Percentiles rank a stretch among this genome's conserved stretches.
Conservation (phyloP, 2,329 filamentous ascomycete genomes). For the Rhinocladiella similis region DNA sequence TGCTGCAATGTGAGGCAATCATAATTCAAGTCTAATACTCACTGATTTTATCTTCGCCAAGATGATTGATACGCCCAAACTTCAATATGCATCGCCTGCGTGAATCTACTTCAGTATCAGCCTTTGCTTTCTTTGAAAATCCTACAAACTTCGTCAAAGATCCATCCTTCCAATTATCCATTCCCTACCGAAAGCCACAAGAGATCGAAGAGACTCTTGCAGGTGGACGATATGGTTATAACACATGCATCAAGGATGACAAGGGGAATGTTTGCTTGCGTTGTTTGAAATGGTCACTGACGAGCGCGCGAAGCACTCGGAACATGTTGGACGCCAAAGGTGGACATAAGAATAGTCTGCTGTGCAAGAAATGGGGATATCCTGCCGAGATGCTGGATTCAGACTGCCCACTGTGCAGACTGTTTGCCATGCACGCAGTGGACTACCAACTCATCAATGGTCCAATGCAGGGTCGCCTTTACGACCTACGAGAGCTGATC, state of each 20-base stretch:
- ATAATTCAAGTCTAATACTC: too few species aligned
- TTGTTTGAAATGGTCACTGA: constrained; percentile 5
- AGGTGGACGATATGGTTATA: background rate
- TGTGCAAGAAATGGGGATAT: constrained; percentile 1
- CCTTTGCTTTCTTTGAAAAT: background rate
- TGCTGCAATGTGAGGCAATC: too few species aligned
- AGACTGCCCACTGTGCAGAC: constrained; percentile 4
- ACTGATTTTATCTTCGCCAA: too few species aligned
- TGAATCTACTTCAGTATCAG: background rate
- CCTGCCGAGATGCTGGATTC: constrained; percentile 2
- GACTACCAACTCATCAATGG: constrained; percentile 7
- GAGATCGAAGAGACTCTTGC: background rate
- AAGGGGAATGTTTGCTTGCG: constrained; percentile 3
- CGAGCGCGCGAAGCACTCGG: background rate
- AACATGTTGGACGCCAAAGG: background rate
- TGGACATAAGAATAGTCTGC: background rate
- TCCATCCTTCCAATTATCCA: background rate
- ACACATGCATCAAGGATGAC: background rate
- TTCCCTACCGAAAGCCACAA: background rate
- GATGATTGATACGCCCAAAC: background rate
- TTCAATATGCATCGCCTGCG: background rate
- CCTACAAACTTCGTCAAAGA: background rate
- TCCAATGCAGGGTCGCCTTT: constrained; percentile 2
- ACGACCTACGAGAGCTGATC: constrained; percentile 1
- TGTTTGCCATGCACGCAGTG: constrained; percentile 5